Evolutionary conservation across 176 grass and related monocot species (phyloP).

Genomic region (Saccharum spontaneum): DNA sequence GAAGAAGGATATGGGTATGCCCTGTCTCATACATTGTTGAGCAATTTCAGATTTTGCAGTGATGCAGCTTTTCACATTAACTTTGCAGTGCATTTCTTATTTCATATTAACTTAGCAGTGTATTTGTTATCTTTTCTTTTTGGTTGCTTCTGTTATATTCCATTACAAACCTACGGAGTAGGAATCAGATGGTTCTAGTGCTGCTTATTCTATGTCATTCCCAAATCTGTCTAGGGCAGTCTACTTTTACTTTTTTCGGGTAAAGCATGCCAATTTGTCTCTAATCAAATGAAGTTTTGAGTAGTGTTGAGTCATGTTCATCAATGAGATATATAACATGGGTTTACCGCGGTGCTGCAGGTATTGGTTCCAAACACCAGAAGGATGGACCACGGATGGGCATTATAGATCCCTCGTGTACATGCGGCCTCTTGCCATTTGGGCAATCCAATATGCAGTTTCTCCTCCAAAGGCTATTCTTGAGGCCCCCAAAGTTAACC

Average conservation of each 20-base stretch:
- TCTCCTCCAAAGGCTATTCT: slow-evolving; percentile 75
- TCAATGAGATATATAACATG: background rate
- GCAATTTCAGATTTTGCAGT: background rate
- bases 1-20: slow-evolving; percentile 94
- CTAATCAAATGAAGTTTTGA: background rate
- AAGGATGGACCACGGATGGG: slow-evolving; percentile 87
- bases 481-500: slow-evolving; percentile 70
- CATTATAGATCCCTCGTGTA: slow-evolving; percentile 83
- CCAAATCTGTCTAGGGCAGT: background rate
- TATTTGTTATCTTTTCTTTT: background rate
- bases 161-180: background rate
- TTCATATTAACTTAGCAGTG: background rate
- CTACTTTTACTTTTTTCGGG: background rate
- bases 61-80: background rate
- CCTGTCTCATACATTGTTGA: background rate
- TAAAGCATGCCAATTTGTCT: background rate
- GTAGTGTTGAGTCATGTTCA: background rate
- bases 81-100: background rate
- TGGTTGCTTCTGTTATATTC: background rate
- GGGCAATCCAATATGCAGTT: slow-evolving; percentile 93
- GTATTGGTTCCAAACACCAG: slow-evolving; percentile 98
- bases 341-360: slow-evolving; percentile 33
- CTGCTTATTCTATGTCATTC: background rate
- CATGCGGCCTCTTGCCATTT: slow-evolving; percentile 92
- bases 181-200: background rate